Evolutionary conservation across 1,139 yeast species (phyloP).

Genomic region (Yamadazyma diospyri): DNA sequence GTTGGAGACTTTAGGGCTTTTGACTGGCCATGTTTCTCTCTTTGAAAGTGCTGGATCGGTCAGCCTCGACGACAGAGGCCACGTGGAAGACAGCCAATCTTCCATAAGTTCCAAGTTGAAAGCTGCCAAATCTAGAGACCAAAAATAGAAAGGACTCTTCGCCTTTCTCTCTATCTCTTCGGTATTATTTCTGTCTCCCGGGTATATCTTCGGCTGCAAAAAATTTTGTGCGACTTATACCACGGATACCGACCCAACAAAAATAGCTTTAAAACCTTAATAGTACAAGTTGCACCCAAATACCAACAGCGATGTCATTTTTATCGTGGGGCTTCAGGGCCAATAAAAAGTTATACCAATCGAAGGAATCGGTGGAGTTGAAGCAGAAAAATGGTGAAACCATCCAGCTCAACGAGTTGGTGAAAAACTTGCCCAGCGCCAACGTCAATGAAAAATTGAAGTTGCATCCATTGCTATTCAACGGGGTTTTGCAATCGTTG

Average conservation of each 20-base stretch:
- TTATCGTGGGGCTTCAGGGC: slow-evolving; percentile 41
- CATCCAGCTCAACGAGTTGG: slow-evolving; percentile 21
- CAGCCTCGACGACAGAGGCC: slow-evolving; percentile 73
- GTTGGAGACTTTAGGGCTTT: slow-evolving; percentile 74
- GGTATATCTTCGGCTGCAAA: no score
- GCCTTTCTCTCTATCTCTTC: no score
- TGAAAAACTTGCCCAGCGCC: slow-evolving; percentile 23
- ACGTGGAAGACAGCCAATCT: slow-evolving; percentile 46
- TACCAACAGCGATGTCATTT: slow-evolving; percentile 12
- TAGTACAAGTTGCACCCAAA: no score
- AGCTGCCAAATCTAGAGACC: slow-evolving; percentile 27
- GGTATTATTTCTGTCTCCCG: no score
- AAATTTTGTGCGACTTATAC: no score
- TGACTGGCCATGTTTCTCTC: slow-evolving; percentile 71
- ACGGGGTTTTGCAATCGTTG: slow-evolving; percentile 75
- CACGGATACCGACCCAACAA: no score
- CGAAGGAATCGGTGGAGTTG: slow-evolving; percentile 20
- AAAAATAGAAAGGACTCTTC: no score
- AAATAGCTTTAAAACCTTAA: no score
- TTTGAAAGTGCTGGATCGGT: slow-evolving; percentile 77
- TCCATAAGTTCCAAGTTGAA: slow-evolving; percentile 39
- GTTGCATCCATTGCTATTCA: slow-evolving; percentile 62
- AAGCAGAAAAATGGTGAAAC: slow-evolving; percentile 14
- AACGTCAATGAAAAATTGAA: slow-evolving; percentile 39
- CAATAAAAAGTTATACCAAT: slow-evolving; percentile 26